phyloP scores from a whole-genome alignment of 352 stramenopile genomes.

The Globisporangium rhizosaccharum region DNA sequence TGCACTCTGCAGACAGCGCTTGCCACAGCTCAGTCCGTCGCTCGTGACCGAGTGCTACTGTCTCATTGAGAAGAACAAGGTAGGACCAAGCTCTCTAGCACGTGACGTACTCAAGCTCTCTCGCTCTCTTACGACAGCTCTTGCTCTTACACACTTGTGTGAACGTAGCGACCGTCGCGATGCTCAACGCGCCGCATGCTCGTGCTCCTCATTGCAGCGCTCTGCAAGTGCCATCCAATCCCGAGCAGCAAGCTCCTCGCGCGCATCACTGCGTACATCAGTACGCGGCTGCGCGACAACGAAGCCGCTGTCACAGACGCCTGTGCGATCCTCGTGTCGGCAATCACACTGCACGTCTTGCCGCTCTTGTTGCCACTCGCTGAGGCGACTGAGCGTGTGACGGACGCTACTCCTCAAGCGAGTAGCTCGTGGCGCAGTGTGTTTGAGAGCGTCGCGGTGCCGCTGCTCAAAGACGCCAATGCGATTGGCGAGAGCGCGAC shows the following conservation, averaged over 20 bases:
- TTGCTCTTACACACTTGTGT: background rate
- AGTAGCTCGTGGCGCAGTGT: background rate
- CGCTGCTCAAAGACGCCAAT: conserved; percentile 37
- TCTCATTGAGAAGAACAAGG: conserved; percentile 62
- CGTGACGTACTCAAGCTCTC: background rate
- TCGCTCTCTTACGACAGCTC: background rate
- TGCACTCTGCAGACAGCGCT: conserved; percentile 21
- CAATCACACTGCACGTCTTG: conserved; percentile 42
- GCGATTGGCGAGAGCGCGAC: conserved; percentile 42
- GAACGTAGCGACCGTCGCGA: conserved; percentile 27
- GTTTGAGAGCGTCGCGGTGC: conserved; percentile 29
- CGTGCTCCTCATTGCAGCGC: conserved; percentile 44
- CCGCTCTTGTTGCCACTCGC: conserved; percentile 11
- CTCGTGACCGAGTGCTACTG: conserved; percentile 36
- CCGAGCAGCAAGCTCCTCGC: conserved; percentile 30
- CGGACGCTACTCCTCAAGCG: background rate
- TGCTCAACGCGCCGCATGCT: conserved; percentile 56
- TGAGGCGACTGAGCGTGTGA: background rate
- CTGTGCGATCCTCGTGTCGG: conserved; percentile 45
- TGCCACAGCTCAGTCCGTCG: conserved; percentile 27
- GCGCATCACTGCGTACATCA: conserved; percentile 37
- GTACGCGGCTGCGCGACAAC: conserved; percentile 48
- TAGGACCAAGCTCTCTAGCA: conserved; percentile 8
- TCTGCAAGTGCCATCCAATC: conserved; percentile 43
- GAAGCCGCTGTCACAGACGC: conserved; percentile 47